Base-by-base conservation (phyloP, 2,329 filamentous ascomycete genomes). In the Chalara sp. region DNA sequence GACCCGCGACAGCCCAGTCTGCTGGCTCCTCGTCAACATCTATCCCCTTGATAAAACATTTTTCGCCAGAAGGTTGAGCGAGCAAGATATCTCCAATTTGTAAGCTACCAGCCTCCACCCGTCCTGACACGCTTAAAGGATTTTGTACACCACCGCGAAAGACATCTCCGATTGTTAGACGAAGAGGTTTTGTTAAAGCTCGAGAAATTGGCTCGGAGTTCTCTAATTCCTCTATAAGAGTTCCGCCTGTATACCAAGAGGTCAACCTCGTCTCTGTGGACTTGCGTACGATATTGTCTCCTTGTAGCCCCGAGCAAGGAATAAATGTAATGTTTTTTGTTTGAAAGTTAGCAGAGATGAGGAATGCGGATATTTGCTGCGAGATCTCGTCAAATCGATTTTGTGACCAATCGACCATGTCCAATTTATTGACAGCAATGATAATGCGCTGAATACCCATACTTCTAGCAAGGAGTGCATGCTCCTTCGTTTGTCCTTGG, bases 341-440 rank as follows among this genome's bases (percentile, higher is more conserved):
- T 51, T 86, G 80, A 63, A 97, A 99, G 1, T 89, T 89, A 1
- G 91, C 87, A 1, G 84, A 81, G 0, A 80, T 83, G 53, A 99
- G 73, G 66, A 99, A 96, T 0, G 88, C 84, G 0, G 81, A 81
- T 56, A 96, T 83, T 61, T 96, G 89, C 55, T 89, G 81, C 42
- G 81, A 78, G 51, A 99, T 96, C 61, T 95, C 87, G 29, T 89
- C 79, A 60, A 95, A 99, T 2, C 89, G 80, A 5, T 83, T 83
- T 66, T 88, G 74, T 2, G 84, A 87, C 95, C 95, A 99, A 5
- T 75, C 72, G 6, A 92, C 83, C 12, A 84, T 85, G 66, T 99
- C 93, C 61, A 99, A 84, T 68, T 99, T 99, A 72, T 99, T 99
- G 54, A 99, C 82, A 1, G 89, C 91, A 31, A 99, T 86, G 41